Conservation (phyloP, 176 grass and related monocot species). For the Oryza nivara region DNA sequence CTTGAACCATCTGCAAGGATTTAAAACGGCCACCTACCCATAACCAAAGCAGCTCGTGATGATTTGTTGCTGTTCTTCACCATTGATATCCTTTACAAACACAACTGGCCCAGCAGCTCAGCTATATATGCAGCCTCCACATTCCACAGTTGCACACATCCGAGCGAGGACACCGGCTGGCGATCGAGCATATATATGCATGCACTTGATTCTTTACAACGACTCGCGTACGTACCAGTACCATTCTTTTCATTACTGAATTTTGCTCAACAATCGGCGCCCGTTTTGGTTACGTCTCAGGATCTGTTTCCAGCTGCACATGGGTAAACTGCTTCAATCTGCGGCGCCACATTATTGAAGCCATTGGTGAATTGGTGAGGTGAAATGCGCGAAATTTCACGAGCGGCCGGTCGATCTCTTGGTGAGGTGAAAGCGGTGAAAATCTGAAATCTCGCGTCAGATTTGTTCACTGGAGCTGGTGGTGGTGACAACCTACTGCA, state of each 20-base stretch:
- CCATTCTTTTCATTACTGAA: background rate
- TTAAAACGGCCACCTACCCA: slow-evolving; percentile 7
- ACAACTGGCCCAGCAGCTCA: slow-evolving; percentile 8
- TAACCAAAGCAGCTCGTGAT: background rate
- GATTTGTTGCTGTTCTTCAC: slow-evolving; percentile 23
- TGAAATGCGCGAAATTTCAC: slow-evolving; percentile 5
- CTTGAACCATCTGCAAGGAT: background rate
- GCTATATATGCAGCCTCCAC: background rate
- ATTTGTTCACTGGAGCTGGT: background rate
- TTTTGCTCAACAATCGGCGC: background rate
- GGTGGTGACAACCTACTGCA: background rate
- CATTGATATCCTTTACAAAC: slow-evolving; percentile 23
- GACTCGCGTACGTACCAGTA: background rate
- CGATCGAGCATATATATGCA: background rate
- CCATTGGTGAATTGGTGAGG: background rate
- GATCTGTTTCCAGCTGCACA: background rate
- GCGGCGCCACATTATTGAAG: slow-evolving; percentile 20
- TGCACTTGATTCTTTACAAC: background rate
- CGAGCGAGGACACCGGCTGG: slow-evolving; percentile 3
- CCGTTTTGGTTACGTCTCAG: background rate
- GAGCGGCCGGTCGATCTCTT: background rate
- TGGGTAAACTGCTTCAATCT: slow-evolving; percentile 2
- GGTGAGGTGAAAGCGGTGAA: background rate
- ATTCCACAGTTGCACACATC: background rate
- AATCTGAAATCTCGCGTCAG: background rate